These are phyloP conservation scores for Phalaenopsis equestris DNA, from an alignment of 106 monocot species.

Conservation along the genomic window DNA sequence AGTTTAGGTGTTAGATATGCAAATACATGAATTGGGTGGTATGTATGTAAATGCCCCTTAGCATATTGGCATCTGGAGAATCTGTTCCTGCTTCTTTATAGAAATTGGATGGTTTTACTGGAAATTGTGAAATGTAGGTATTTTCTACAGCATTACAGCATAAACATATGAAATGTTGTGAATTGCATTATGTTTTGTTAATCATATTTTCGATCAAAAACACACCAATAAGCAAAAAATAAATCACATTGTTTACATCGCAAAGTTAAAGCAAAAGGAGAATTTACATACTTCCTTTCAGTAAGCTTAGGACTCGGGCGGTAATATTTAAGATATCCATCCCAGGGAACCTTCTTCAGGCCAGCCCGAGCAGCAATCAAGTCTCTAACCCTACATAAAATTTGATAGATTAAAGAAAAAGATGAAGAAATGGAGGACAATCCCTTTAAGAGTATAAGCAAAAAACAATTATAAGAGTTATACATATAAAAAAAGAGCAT, in stretches of 20 bases:
- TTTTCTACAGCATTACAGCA: background rate
- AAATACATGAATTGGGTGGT: too few species aligned
- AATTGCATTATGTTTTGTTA: too few species aligned
- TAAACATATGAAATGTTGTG: background rate
- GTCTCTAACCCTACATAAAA: slow-evolving; percentile 69
- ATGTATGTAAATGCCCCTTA: too few species aligned
- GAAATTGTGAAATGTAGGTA: background rate
- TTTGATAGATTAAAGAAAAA: background rate
- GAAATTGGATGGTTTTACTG: background rate
- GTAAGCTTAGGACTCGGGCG: slow-evolving; percentile 86
- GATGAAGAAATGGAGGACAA: background rate
- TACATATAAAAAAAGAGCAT: background rate
- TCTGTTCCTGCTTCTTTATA: background rate
- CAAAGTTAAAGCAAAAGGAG: background rate
- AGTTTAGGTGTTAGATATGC: too few species aligned
- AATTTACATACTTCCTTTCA: slow-evolving; percentile 65
- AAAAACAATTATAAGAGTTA: background rate
- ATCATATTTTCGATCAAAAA: background rate
- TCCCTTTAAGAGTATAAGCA: background rate
- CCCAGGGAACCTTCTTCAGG: slow-evolving; percentile 95
- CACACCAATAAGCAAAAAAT: background rate
- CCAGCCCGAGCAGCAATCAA: slow-evolving; percentile 88
- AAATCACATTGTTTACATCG: background rate
- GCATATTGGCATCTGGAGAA: background rate
- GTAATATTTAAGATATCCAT: slow-evolving; percentile 91